Evolutionary conservation across 768 basidiomycete species (phyloP).

Genomic region (Exidia glandulosa): DNA sequence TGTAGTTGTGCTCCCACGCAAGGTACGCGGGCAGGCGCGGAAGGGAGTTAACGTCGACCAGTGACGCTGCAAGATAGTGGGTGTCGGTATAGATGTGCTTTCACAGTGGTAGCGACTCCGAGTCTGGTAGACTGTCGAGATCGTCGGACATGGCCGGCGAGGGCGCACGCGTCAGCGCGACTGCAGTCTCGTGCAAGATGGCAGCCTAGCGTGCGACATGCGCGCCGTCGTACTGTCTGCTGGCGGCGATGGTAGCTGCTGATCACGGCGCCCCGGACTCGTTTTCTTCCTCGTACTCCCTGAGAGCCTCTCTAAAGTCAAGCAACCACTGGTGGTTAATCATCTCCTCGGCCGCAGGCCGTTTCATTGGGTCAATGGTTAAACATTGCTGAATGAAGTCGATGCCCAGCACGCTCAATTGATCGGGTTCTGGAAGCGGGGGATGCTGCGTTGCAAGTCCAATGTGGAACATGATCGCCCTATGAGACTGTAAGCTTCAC

Average conservation of each 20-base stretch:
- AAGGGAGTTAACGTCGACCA: too few relatives aligned
- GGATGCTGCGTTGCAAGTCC: slow-evolving; percentile 95
- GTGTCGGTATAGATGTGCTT: too few relatives aligned
- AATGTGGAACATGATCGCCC: slow-evolving; percentile 99
- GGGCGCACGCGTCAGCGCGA: slow-evolving; percentile 39
- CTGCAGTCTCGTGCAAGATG: slow-evolving; percentile 47
- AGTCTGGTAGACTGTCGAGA: slow-evolving; percentile 14
- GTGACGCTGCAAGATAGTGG: too few relatives aligned
- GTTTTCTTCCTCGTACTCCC: slow-evolving; percentile 45
- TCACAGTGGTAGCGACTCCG: too few relatives aligned
- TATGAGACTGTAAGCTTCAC: slow-evolving; percentile 26
- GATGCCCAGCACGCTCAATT: slow-evolving; percentile 82
- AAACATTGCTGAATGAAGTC: slow-evolving; percentile 90
- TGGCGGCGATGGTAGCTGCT: slow-evolving; percentile 33
- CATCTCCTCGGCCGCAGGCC: slow-evolving; percentile 78
- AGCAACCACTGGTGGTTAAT: slow-evolving; percentile 87
- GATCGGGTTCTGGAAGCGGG: slow-evolving; percentile 81
- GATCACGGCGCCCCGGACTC: slow-evolving; percentile 43
- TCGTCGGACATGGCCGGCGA: slow-evolving; percentile 29
- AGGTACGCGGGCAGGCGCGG: too few relatives aligned
- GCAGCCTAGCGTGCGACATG: slow-evolving; percentile 46
- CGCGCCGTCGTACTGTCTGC: slow-evolving; percentile 39
- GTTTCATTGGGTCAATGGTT: slow-evolving; percentile 69
- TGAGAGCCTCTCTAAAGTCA: slow-evolving; percentile 61
- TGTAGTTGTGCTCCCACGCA: too few relatives aligned